Percentiles rank a stretch among this genome's conserved stretches.
Evolutionary conservation across 352 stramenopile genomes (phyloP).

Genomic region (Phytophthora ramorum): DNA sequence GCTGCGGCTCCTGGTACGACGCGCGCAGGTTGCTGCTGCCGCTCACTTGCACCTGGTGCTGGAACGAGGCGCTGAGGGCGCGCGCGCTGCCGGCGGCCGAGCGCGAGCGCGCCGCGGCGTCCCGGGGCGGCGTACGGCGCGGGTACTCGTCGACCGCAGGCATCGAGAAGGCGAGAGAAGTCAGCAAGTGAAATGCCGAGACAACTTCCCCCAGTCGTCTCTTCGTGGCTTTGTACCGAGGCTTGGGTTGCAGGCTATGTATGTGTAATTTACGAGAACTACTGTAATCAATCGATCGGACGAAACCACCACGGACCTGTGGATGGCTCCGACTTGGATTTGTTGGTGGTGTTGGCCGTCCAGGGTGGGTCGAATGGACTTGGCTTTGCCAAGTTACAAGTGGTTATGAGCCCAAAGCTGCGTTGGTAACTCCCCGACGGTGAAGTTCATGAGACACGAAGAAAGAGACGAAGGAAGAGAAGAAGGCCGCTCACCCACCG

Average conservation of each 20-base stretch:
- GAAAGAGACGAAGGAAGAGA: too few species aligned
- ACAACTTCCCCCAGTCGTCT: too few species aligned
- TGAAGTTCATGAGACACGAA: too few species aligned
- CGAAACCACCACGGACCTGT: background rate
- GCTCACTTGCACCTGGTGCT: conserved; percentile 40
- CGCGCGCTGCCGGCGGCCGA: conserved; percentile 16
- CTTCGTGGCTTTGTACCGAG: background rate
- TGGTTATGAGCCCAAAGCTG: too few species aligned
- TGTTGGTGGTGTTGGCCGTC: too few species aligned
- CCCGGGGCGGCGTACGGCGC: conserved; percentile 17
- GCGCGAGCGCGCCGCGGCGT: conserved; percentile 20
- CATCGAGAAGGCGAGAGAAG: conserved; percentile 25
- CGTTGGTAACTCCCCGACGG: too few species aligned
- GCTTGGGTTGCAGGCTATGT: too few species aligned
- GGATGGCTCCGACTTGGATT: background rate
- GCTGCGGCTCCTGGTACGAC: conserved; percentile 48
- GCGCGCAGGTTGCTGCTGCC: conserved; percentile 25
- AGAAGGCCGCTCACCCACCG: too few species aligned
- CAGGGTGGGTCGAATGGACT: too few species aligned
- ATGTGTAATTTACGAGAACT: background rate
- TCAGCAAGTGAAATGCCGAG: conserved; percentile 3
- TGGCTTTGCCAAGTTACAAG: too few species aligned
- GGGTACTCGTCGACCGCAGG: conserved; percentile 47
- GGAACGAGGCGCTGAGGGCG: conserved; percentile 37
- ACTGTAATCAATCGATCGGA: background rate